phyloP scores from a whole-genome alignment of 2,329 filamentous ascomycete species.

The Cadophora malorum region DNA sequence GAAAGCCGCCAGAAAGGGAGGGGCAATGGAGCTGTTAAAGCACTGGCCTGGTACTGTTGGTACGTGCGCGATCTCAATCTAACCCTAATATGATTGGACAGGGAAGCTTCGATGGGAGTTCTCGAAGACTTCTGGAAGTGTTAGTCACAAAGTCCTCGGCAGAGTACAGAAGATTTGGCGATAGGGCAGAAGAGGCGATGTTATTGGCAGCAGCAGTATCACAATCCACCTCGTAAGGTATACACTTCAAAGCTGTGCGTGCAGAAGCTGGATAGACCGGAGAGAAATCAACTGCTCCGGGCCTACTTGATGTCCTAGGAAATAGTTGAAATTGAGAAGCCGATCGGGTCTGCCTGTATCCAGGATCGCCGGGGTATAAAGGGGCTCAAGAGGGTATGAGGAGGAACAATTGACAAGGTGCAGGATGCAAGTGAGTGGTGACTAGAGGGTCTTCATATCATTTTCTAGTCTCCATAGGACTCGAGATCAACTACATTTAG shows the following conservation, averaged over 20 bases:
- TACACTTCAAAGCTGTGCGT: not conserved
- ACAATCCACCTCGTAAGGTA: not conserved
- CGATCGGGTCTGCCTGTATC: not conserved
- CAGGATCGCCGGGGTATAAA: not conserved
- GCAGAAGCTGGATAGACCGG: not conserved
- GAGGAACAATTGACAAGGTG: not conserved
- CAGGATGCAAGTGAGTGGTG: not conserved
- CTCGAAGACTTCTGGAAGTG: conserved; percentile 22
- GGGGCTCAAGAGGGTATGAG: not conserved
- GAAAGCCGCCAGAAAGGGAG: not conserved
- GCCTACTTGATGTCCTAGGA: not conserved
- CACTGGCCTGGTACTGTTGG: conserved; percentile 5
- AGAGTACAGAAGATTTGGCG: conserved; percentile 12
- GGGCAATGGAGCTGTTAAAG: conserved; percentile 16
- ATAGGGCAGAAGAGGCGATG: not conserved
- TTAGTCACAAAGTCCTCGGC: conserved; percentile 12
- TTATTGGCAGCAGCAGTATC: conserved; percentile 8
- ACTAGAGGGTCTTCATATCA: not conserved
- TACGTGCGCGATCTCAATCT: not conserved
- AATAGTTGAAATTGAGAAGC: not conserved
- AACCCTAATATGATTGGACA: not conserved
- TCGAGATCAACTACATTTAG: not conserved
- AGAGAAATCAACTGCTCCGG: not conserved
- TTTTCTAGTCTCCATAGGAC: not conserved
- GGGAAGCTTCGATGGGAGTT: conserved; percentile 19